Base-by-base conservation (phyloP, 352 stramenopile species). In the Pythium periplocum region DNA sequence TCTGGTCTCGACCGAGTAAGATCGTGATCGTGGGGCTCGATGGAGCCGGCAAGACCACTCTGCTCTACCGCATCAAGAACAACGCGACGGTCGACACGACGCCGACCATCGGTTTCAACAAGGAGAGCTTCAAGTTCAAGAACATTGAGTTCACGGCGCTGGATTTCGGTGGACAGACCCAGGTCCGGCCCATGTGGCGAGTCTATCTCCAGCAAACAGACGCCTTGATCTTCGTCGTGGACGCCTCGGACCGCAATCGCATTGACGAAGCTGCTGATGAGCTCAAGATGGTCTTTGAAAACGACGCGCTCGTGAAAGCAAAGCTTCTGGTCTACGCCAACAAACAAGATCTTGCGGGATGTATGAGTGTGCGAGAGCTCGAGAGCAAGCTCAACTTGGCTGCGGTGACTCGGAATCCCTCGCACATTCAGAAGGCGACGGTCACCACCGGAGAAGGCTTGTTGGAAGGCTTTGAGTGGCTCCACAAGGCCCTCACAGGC, bases 1-100 rank as follows among this genome's bases (percentile, higher is more conserved):
- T 26, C 17, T 26, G 17, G 17, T 26, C 17, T 26, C 17, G 17
- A 26, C 17, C 38, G 31, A 51, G 36, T 34, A 36, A 38, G 26
- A 37, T 97, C 57, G 64, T 97, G 43, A 96, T 97, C 84, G 75
- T 94, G 26, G 79, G 77, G 10, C 62, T 92, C 6, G 90, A 98
- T 75, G 90, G 85, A 36, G 91, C 89, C 42, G 91, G 91, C 71
- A 98, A 98, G 72, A 98, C 91, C 12, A 97, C 91, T 33, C 96
- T 97, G 60, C 75, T 97, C 30, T 87, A 87, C 62, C 55, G 65
- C 36, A 55, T 89, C 17, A 74, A 89, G 55, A 50, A 78, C 30
- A 60, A 63, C 17, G 66, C 78, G 51, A 52, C 63, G n/a, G 60
- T 86, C 9, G 69, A 59, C 12, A 75, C 69, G 53, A 61, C 78